These are phyloP conservation scores for Penicillium sp. DNA, from an alignment of 2,329 filamentous ascomycete species.

Conservation along the genomic window DNA sequence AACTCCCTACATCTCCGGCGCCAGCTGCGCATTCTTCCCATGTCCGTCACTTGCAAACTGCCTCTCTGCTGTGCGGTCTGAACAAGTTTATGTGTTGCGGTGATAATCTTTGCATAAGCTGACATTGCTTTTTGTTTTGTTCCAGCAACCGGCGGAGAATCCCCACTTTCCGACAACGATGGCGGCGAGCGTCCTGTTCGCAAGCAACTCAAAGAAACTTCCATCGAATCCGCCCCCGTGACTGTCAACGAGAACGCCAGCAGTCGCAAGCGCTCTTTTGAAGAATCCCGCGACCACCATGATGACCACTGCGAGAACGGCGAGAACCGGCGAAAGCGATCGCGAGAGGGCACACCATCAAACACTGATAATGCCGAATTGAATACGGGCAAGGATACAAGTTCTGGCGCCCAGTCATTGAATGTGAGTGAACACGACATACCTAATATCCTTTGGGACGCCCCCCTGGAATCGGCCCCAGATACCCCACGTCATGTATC, in stretches of 20 bases:
- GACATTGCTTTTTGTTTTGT: conserved; percentile 5
- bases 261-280: conserved; percentile 37
- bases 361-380: conserved; percentile 4
- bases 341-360: conserved; percentile 41
- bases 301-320: conserved; percentile 30
- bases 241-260: conserved; percentile 20
- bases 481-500: background rate
- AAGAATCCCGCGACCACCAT: conserved; percentile 30
- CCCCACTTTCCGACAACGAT: conserved; percentile 39
- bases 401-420: conserved; percentile 4
- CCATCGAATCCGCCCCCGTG: conserved; percentile 49
- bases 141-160: conserved; percentile 25
- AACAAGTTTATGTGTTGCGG: background rate
- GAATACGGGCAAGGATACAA: conserved; percentile 8
- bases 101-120: conserved; percentile 1
- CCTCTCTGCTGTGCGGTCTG: background rate
- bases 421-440: conserved; percentile 11
- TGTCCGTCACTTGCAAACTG: background rate
- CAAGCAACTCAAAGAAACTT: conserved; percentile 62
- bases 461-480: background rate
- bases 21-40: background rate
- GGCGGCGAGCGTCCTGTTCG: conserved; percentile 58
- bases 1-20: background rate
- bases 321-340: conserved; percentile 42
- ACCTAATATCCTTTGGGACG: background rate